These are phyloP conservation scores for Echeveria elegans DNA, from an alignment of 164 flowering plant species.

Conservation along the genomic window DNA sequence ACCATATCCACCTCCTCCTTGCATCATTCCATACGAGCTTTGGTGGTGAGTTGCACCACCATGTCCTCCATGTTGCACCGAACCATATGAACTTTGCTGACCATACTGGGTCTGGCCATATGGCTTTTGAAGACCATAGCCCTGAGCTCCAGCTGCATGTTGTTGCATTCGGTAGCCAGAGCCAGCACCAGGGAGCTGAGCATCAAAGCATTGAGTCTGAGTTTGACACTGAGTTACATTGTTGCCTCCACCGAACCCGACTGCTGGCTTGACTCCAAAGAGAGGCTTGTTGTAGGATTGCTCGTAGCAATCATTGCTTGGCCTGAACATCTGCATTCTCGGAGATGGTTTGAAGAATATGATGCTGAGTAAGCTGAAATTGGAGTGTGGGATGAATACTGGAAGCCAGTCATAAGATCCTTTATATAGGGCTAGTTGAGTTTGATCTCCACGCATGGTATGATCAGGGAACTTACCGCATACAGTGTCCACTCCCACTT, in stretches of 20 bases:
- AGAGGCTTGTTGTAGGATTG: background rate
- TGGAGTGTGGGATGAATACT: background rate
- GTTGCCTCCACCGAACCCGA: background rate
- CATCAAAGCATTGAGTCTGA: slow-evolving; percentile 2
- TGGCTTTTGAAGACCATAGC: background rate
- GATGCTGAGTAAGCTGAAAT: background rate
- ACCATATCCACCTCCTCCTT: background rate
- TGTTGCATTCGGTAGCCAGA: background rate
- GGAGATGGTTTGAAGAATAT: background rate
- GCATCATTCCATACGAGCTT: background rate
- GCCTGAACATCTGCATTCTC: slow-evolving; percentile 6
- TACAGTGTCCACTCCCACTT: background rate
- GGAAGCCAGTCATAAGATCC: background rate
- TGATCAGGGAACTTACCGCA: background rate
- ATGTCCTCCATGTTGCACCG: background rate
- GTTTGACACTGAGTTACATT: background rate
- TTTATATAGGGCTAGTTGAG: background rate
- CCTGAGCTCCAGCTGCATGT: background rate
- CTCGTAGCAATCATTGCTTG: slow-evolving; percentile 4
- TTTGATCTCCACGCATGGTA: background rate
- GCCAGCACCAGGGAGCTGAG: slow-evolving; percentile 2
- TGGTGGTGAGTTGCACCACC: background rate
- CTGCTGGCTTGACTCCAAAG: background rate
- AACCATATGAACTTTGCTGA: background rate
- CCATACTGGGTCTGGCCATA: background rate